Evolutionary conservation across 1,284 basidiomycete genomes (phyloP), one percentile per base, ranked within the genome.

Genomic region (Acaromyces ingoldii): DNA sequence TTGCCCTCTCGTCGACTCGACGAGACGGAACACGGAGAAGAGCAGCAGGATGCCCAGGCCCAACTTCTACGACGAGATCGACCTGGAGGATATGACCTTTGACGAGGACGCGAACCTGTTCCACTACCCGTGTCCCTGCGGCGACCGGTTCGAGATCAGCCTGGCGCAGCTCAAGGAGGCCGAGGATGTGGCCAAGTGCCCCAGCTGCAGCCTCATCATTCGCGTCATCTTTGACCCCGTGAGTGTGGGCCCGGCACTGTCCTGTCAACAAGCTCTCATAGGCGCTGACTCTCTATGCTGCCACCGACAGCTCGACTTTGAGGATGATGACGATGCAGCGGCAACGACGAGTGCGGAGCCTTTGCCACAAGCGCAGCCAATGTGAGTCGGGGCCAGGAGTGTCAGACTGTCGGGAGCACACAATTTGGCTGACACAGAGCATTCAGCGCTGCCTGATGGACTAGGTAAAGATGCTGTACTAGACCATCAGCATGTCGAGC

Each of bases 41-140:
- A n/a, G n/a, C n/a, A n/a, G n/a, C 43, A 30, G 2, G 6, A 57
- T 57, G 55, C 50, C 50, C 17, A 19, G 33, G 33, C 51, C 28
- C 19, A 41, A 33, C 44, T 43, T 54, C 51, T 75, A 75, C 53
- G 72, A 75, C 51, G 72, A 75, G 47, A 63, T 75, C 36, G 72
- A 75, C 60, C 61, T 75, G 11, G 72, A 75, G 55, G 72, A 75
- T 59, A 72, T 75, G 70, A 62, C 67, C 39, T 75, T 65, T 47
- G 72, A 75, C 47, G 63, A 65, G 40, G 63, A 55, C 34, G 67
- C 65, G 60, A 67, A 74, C 40, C 53, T 72, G 26, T 74, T 74
- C 92, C 91, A 97, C 79, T 96, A 93, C 76, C 95, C 95, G 1
- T 98, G 92, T 74, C 93, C 93, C 1, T 99, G 95, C 74, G 93